Evolutionary conservation across 441 rosid species (phyloP).

Genomic region (Gossypium gossypioides): DNA sequence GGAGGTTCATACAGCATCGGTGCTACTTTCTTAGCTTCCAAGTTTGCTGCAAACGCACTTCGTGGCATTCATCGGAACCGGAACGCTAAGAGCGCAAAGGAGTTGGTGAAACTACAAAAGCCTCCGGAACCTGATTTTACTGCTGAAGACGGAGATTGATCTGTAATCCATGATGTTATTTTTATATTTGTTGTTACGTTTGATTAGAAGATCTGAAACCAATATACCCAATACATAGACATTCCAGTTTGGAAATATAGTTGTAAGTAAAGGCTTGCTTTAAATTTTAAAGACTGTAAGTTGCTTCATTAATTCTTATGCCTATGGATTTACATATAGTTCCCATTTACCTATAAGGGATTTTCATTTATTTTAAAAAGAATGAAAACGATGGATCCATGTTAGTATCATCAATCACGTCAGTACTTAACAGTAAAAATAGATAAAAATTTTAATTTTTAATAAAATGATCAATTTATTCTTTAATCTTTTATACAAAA

Average conservation of each 20-base stretch:
- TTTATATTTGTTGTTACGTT: neutral
- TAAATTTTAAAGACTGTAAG: neutral
- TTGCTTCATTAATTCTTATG: neutral
- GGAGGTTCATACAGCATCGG: conserved; percentile 40
- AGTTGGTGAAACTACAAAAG: conserved; percentile 70
- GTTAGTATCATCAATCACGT: too few relatives aligned
- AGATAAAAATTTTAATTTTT: too few relatives aligned
- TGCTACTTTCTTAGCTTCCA: conserved; percentile 84
- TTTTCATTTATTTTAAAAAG: too few relatives aligned
- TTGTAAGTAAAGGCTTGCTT: conserved; percentile 9
- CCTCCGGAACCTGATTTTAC: conserved; percentile 89
- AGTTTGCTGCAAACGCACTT: conserved; percentile 85
- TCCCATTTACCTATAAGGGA: too few relatives aligned
- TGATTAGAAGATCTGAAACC: neutral
- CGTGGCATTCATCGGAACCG: conserved; percentile 75
- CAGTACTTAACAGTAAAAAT: too few relatives aligned
- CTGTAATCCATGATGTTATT: neutral
- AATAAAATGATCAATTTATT: too few relatives aligned
- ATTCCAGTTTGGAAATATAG: conserved; percentile 3
- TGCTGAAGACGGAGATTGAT: conserved; percentile 69
- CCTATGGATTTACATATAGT: neutral
- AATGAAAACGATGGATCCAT: too few relatives aligned
- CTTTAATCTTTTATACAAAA: too few relatives aligned
- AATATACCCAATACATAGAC: conserved; percentile 1
- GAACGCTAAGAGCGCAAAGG: conserved; percentile 56